Percentiles rank a stretch among this genome's conserved stretches.
phyloP scores from a whole-genome alignment of 169 alveolate genomes.

The Plasmodium vivax region DNA sequence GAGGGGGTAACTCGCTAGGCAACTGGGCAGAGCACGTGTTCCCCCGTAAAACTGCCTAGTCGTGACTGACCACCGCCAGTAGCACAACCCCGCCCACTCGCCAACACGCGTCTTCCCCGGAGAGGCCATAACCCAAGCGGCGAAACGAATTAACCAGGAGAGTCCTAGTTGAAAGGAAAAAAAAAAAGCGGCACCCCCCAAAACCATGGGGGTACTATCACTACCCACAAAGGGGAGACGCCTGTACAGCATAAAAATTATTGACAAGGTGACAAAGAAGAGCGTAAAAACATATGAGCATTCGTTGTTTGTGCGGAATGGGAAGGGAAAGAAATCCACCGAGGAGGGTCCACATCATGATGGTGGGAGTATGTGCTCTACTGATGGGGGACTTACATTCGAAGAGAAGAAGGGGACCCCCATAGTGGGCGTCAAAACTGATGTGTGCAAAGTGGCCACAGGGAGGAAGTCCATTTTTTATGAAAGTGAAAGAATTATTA shows the following conservation, averaged over 20 bases:
- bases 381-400: neutral
- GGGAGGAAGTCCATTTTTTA: slow-evolving; percentile 34
- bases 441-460: neutral
- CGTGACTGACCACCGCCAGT: neutral
- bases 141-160: neutral
- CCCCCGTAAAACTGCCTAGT: neutral
- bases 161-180: neutral
- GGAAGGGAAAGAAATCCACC: neutral
- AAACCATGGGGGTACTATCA: neutral
- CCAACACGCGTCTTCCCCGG: neutral
- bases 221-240: neutral
- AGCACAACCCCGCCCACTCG: neutral
- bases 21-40: neutral
- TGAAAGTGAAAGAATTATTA: slow-evolving; percentile 71
- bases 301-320: neutral
- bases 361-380: neutral
- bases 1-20: neutral
- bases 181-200: neutral
- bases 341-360: neutral
- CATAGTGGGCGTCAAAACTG: neutral
- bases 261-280: slow-evolving; percentile 16
- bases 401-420: neutral
- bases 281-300: slow-evolving; percentile 18
- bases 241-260: slow-evolving; percentile 45
- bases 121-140: neutral